Evolutionary conservation across 2,329 filamentous ascomycete species (phyloP).

Genomic region (Trichoderma polysporum): DNA sequence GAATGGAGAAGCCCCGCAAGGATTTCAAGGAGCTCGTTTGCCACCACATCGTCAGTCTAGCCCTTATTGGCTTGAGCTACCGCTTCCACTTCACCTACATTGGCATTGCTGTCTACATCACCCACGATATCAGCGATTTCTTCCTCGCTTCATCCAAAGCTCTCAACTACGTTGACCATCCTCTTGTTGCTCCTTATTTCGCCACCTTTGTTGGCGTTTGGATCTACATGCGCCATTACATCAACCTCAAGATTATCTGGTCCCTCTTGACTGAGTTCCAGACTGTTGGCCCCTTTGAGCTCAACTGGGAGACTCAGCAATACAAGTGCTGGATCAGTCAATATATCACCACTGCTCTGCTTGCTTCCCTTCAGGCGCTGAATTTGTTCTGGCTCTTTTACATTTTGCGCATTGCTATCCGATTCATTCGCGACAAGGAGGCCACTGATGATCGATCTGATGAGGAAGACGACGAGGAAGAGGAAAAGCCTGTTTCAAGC

Average conservation of each 20-base stretch:
- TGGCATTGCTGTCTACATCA: slow-evolving; percentile 88
- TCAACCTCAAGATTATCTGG: slow-evolving; percentile 75
- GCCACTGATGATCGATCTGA: slow-evolving; percentile 73
- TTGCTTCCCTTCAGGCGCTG: slow-evolving; percentile 68
- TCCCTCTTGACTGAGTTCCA: slow-evolving; percentile 74
- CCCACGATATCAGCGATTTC: slow-evolving; percentile 92
- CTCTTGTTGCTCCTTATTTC: slow-evolving; percentile 81
- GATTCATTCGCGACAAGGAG: slow-evolving; percentile 62
- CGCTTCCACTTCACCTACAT: slow-evolving; percentile 97
- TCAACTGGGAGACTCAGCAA: slow-evolving; percentile 74
- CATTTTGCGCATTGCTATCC: slow-evolving; percentile 71
- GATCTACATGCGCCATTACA: slow-evolving; percentile 86
- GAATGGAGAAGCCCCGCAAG: slow-evolving; percentile 89
- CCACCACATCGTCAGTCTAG: slow-evolving; percentile 86
- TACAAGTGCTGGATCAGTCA: slow-evolving; percentile 75
- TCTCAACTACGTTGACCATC: slow-evolving; percentile 83
- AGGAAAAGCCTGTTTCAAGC: slow-evolving; percentile 26
- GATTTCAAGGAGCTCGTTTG: slow-evolving; percentile 92
- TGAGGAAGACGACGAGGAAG: slow-evolving; percentile 55
- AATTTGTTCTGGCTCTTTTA: slow-evolving; percentile 82
- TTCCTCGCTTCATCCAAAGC: slow-evolving; percentile 92
- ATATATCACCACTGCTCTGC: slow-evolving; percentile 63
- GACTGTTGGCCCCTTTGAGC: slow-evolving; percentile 70
- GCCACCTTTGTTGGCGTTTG: slow-evolving; percentile 76
- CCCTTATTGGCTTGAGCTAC: slow-evolving; percentile 83